Conservation (phyloP, 139 green algal genomes). For the Tetradesmus lagerheimii region DNA sequence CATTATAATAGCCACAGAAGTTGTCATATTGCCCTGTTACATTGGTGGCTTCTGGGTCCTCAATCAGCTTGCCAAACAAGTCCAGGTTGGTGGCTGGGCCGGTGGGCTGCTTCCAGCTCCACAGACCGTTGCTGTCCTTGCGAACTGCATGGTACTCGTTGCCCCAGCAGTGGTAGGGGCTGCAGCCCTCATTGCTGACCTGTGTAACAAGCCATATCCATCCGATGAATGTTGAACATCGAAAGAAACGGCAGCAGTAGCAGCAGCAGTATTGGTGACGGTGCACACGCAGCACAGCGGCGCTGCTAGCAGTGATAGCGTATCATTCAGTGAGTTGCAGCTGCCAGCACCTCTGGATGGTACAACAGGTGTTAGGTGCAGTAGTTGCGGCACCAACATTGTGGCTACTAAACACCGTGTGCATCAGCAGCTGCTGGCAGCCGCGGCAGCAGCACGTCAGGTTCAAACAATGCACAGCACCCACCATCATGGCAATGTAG, state of each 20-base stretch:
- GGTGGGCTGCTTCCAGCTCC: slow-evolving; percentile 15
- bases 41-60: background rate
- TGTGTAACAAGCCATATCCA: too few relatives aligned
- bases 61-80: background rate
- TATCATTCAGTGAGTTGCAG: too few relatives aligned
- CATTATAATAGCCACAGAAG: background rate
- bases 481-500: slow-evolving; percentile 31
- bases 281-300: too few relatives aligned
- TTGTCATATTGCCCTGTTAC: background rate
- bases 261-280: background rate
- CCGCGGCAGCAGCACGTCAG: too few relatives aligned
- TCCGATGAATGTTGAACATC: too few relatives aligned
- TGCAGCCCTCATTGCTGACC: background rate
- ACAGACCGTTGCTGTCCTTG: slow-evolving; percentile 8
- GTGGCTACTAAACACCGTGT: too few relatives aligned
- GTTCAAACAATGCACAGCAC: background rate
- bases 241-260: background rate
- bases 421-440: too few relatives aligned
- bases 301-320: too few relatives aligned
- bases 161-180: slow-evolving; percentile 17
- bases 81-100: slow-evolving; percentile 25
- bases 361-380: too few relatives aligned
- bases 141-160: slow-evolving; percentile 28
- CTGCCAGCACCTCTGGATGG: too few relatives aligned
- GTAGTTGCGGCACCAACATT: too few relatives aligned